Base-by-base conservation (phyloP, 139 green algal genomes). In the Edaphochlamys debaryana region DNA sequence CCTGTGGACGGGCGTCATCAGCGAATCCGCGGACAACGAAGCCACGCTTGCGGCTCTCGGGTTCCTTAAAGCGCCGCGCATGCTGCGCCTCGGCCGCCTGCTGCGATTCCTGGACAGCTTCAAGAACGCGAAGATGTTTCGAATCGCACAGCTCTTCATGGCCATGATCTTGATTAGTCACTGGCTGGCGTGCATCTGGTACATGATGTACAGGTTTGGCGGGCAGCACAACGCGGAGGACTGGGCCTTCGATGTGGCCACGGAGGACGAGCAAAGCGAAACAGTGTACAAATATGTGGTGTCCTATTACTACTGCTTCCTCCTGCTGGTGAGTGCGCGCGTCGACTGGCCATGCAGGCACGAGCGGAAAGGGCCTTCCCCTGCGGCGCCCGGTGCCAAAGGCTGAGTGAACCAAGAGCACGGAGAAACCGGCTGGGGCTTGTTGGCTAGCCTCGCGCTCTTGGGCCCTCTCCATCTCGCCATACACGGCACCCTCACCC, bases 11-110 rank as follows among this genome's bases (percentile, higher is more conserved):
- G 80, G 68, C 4, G 48, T 32, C 36, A 23, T 72, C 17, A 32
- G 48, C 25, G 17, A 32, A 23, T 4, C 2, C 11, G 42, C 1
- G 22, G 41, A 41, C 41, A 71, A 70, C 75, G 63, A 19, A n/a
- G 34, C 60, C 22, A 66, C 79, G 25, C 79, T 89, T 15, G 69
- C 79, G 13, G 66, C 82, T 50, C 79, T 89, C 23, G 85, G 79
- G 45, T 87, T 89, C 54, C 85, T 89, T 0, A 89, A 89, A 58
- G 72, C 76, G 22, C 68, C 76, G 4, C 69, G 70, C 69, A 42
- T 82, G 81, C 60, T 87, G 73, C 64, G 79, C 6, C 66, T 80
- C 30, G 69, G 78, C 48, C 56, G 80, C 7, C 30, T 86, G 68
- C 42, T 86, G 54, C 80, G 69, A 32, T 86, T 86, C 68, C 48